Evolutionary conservation across 106 monocot genomes (phyloP).

Genomic region (Agapanthus africanus): DNA sequence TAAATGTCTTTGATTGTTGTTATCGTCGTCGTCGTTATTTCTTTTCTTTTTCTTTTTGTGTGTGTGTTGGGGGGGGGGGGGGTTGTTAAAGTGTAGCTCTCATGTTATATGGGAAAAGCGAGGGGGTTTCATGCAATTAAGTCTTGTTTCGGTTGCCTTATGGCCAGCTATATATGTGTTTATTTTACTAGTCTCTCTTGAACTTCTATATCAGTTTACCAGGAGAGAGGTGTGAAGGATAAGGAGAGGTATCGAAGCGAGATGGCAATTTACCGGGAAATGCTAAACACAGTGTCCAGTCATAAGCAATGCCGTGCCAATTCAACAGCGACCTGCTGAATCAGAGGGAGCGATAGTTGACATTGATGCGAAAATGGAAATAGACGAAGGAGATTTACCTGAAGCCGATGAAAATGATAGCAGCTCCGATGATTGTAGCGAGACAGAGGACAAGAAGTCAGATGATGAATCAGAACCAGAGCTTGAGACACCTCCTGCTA

Average conservation of each 20-base stretch:
- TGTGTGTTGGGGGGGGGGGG: too few species aligned
- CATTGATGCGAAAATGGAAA: slow-evolving; percentile 8
- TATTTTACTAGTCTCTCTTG: neutral
- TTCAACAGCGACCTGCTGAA: slow-evolving; percentile 45
- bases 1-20: too few species aligned
- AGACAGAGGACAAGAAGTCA: slow-evolving; percentile 31
- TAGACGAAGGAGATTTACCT: slow-evolving; percentile 22
- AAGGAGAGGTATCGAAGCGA: slow-evolving; percentile 84
- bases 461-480: slow-evolving; percentile 41
- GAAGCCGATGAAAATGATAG: slow-evolving; percentile 17
- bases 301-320: slow-evolving; percentile 51
- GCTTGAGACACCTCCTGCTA: slow-evolving; percentile 13
- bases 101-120: too few species aligned
- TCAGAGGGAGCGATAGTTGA: slow-evolving; percentile 8
- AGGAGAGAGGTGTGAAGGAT: slow-evolving; percentile 78
- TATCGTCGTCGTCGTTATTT: too few species aligned
- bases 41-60: too few species aligned
- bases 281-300: slow-evolving; percentile 22
- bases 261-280: slow-evolving; percentile 65
- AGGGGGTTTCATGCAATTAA: too few species aligned
- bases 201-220: slow-evolving; percentile 63
- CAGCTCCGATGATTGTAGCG: slow-evolving; percentile 29
- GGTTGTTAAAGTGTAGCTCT: too few species aligned
- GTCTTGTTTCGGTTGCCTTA: neutral
- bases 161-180: neutral